A percentile compares a stretch with the other conserved stretches of the same genome.
phyloP scores from a whole-genome alignment of 2,329 filamentous ascomycete species.

The Hymenotorrendiella dingleyae region DNA sequence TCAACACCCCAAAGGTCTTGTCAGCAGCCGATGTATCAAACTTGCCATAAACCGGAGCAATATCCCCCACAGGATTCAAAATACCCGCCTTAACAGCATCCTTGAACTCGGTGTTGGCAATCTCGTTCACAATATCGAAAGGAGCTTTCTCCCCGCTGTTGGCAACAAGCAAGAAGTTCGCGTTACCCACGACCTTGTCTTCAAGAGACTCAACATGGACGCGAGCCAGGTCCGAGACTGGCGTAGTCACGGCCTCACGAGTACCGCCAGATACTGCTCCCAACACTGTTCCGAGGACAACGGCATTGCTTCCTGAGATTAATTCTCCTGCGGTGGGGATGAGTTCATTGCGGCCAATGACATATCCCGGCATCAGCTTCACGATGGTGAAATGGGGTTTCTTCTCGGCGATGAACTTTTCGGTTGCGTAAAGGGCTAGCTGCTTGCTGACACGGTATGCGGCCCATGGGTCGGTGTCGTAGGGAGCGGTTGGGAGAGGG shows the following conservation, averaged over 20 bases:
- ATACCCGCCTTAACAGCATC: neutral
- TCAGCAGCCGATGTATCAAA: neutral
- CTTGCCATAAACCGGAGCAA: neutral
- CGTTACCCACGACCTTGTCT: neutral
- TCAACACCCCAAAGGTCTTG: neutral
- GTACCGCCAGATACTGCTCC: neutral
- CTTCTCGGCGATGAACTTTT: constrained; percentile 17
- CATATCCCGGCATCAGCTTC: constrained; percentile 13
- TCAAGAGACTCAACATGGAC: constrained; percentile 13
- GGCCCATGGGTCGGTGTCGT: constrained; percentile 11
- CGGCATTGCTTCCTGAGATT: constrained; percentile 1
- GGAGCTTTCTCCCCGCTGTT: neutral
- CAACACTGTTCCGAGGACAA: neutral
- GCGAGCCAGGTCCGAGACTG: constrained; percentile 7
- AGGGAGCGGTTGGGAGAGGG: constrained; percentile 9
- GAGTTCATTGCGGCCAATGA: constrained; percentile 12
- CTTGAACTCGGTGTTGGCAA: constrained; percentile 6
- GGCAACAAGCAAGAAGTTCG: constrained; percentile 1
- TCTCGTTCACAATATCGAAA: constrained; percentile 1
- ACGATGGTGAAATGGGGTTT: constrained; percentile 15
- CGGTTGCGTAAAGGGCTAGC: constrained; percentile 22
- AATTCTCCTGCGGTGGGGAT: neutral
- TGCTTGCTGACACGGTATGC: constrained; percentile 27
- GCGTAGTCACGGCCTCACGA: neutral
- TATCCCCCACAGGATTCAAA: constrained; percentile 2